A percentile compares a stretch with the other conserved stretches of the same genome.
Evolutionary conservation across 2,329 filamentous ascomycete species (phyloP).

Genomic region (Ophiostoma ips): DNA sequence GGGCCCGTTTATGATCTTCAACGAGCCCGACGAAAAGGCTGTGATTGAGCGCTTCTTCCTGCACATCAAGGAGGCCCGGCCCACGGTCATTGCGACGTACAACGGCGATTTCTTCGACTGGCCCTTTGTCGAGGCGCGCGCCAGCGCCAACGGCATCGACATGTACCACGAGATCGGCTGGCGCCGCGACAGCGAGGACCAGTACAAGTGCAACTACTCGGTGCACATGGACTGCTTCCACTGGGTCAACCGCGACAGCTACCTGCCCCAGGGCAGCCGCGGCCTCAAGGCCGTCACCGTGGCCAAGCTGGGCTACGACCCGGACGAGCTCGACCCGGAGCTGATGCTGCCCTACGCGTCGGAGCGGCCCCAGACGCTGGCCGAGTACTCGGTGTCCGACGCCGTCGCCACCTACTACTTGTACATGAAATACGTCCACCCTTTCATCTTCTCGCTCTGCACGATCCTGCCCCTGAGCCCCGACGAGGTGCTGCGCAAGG

Average conservation of each 20-base stretch:
- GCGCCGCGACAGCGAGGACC: slow-evolving; percentile 86
- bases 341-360: slow-evolving; percentile 87
- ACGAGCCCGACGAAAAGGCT: slow-evolving; percentile 84
- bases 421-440: slow-evolving; percentile 99
- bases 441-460: slow-evolving; percentile 96
- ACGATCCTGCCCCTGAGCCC: slow-evolving; percentile 89
- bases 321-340: slow-evolving; percentile 93
- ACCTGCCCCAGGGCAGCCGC: slow-evolving; percentile 90
- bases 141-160: slow-evolving; percentile 88
- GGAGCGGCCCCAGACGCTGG: slow-evolving; percentile 83
- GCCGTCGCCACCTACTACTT: slow-evolving; percentile 97
- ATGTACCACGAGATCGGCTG: slow-evolving; percentile 99
- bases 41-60: slow-evolving; percentile 85
- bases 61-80: slow-evolving; percentile 86
- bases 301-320: slow-evolving; percentile 94
- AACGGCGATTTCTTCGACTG: slow-evolving; percentile 99
- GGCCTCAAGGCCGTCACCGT: slow-evolving; percentile 96
- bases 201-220: slow-evolving; percentile 91
- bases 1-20: slow-evolving; percentile 94
- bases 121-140: slow-evolving; percentile 91
- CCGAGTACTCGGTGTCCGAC: slow-evolving; percentile 97
- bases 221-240: slow-evolving; percentile 98
- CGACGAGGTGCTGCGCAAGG: slow-evolving; percentile 86
- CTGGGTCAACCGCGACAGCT: slow-evolving; percentile 98
- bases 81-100: slow-evolving; percentile 98